Evolutionary conservation across 2,329 filamentous ascomycete genomes (phyloP), one percentile per base, ranked within the genome.

Genomic region (Westerdykella aurantiaca): DNA sequence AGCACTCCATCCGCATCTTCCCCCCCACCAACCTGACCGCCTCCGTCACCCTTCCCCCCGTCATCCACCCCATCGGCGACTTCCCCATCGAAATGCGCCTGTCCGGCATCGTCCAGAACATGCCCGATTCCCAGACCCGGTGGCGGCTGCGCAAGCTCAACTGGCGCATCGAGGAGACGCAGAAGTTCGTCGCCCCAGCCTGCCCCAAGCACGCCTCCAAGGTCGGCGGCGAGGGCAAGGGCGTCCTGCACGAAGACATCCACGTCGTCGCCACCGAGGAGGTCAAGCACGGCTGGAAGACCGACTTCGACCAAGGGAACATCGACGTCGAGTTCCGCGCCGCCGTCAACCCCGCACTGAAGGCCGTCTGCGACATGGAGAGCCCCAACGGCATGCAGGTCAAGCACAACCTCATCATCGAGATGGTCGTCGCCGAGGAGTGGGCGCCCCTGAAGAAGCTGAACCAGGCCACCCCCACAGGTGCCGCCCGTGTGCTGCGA

Each of bases 371-470:
- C 72, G 87, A 94, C 61, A 77, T 86, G 61, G 85, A 86, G 56
- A 80, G 84, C 43, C 71, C 77, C 40, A 83, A 85, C 57, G 88
- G 88, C 42, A 82, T 88, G 53, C 82, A 85, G 58, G 81, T 95
- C 45, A 82, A 81, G 41, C 91, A 98, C 73, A 83, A 85, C 60
- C 79, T 98, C 37, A 81, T 95, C 58, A 79, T 97, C 45, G 91
- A 98, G 71, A 82, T 97, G 73, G 89, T 97, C 39, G 89, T 98
- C 17, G 86, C 87, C 2, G 89, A 96, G 68, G 91, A 97, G 67
- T 93, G 88, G 72, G 79, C 77, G 14, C 74, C 78, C 3, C 76
- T 79, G 61, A 85, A 84, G 50, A 81, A 85, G 61, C 82, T 81
- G 47, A 83, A 82, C 64, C 74, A 88, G 40, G 79, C 87, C 38